Evolutionary conservation across 805 yeast species (phyloP).

Genomic region (Metschnikowia cubensis): DNA sequence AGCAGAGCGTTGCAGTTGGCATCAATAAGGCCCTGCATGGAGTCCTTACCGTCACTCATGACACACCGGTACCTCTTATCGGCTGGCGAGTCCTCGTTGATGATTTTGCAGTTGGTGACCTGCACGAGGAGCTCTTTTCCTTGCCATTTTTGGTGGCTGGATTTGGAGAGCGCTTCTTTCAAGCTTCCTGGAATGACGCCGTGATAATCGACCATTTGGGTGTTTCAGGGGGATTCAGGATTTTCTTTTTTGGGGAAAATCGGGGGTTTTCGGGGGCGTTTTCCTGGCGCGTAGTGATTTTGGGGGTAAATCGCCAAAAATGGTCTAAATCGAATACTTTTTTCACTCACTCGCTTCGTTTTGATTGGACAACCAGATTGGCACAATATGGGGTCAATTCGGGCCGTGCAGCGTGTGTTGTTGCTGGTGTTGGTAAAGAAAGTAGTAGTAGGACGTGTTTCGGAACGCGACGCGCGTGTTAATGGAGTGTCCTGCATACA

Average conservation of each 20-base stretch:
- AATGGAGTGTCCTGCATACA: not conserved
- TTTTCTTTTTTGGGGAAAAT: too few relatives aligned
- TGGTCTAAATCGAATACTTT: not conserved
- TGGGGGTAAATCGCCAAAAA: not conserved
- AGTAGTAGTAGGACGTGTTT: constrained; percentile 2
- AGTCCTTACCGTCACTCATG: constrained; percentile 37
- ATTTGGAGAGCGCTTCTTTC: constrained; percentile 22
- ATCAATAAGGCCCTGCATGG: constrained; percentile 36
- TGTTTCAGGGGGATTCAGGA: too few relatives aligned
- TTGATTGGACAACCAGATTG: not conserved
- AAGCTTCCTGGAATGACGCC: constrained; percentile 25
- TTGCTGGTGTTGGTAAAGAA: not conserved
- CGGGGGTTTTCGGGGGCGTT: not conserved
- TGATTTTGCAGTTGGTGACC: constrained; percentile 32
- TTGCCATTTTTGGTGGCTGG: constrained; percentile 19
- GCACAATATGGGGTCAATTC: not conserved
- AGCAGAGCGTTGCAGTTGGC: constrained; percentile 41
- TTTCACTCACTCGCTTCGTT: not conserved
- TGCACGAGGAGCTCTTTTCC: constrained; percentile 33
- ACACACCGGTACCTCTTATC: constrained; percentile 32
- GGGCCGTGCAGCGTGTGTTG: not conserved
- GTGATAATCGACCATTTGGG: constrained; percentile 16
- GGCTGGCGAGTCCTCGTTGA: constrained; percentile 20
- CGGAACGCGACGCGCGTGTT: constrained; percentile 3
- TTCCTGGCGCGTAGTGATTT: not conserved